Base-by-base conservation (phyloP, 305 asterid genomes). In the Stenogyne calaminthoides region DNA sequence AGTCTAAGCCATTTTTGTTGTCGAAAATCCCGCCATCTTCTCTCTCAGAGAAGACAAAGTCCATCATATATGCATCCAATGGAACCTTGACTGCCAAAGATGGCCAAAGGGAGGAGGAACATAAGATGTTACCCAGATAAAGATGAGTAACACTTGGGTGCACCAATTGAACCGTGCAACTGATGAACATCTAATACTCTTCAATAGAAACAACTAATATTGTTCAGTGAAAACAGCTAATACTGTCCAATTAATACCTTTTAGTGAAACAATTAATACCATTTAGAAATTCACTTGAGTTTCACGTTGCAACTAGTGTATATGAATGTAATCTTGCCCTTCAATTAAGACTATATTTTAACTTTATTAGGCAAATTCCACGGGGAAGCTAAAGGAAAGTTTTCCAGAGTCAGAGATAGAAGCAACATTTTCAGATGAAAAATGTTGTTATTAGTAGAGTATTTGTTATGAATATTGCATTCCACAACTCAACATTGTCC, bases 11-110 rank as follows among this genome's bases (percentile, higher is more conserved):
- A 68, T 88, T 86, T 81, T 88, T 95, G 85, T 93, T 92, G 88
- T 95, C 99, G 42, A 88, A 95, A 37, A 88, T 71, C 65, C 98
- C 97, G 59, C 97, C 97, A 73, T 89, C 89, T 83, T 92, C 89
- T 64, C 80, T 88, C 87, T 92, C 99, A 29, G 97, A 92, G 88
- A 95, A 95, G 69, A 95, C 99, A 83, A 95, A 95, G 79, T 95
- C 99, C 88, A 95, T 86, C 92, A 86, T 78, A 81, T 91, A 88
- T 77, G 98, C 98, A 83, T 95, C 99, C 86, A 91, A 66, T 20
- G 97, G 99, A 83, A 95, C 93, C 84, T 87, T 89, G 80, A 95
- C 98, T 95, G 93, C 66, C 76, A 79, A 76, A 76, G 40, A 63
- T 65, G 80, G 64, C 54, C 54, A 71, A 42, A 37, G 69, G 32